Conservation (phyloP, 2,329 filamentous ascomycete species). For the Stachybotrys echinatus region DNA sequence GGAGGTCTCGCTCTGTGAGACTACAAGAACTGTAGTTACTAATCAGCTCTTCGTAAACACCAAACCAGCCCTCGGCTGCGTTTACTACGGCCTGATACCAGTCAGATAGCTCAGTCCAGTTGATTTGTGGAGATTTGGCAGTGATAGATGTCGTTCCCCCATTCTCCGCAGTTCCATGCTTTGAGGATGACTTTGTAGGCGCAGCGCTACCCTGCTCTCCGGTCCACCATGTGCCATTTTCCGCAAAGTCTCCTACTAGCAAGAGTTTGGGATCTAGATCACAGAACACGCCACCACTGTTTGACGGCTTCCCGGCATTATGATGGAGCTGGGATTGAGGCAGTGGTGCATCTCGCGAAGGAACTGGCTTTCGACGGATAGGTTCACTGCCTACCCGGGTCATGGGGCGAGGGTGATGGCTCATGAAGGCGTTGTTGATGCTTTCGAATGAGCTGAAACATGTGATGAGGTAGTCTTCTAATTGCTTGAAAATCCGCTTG, state of each 20-base stretch:
- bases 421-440: conserved; percentile 72
- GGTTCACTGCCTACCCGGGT: conserved; percentile 15
- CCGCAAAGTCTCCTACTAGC: conserved; percentile 68
- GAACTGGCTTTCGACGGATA: conserved; percentile 19
- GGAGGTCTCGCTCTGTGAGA: conserved; percentile 29
- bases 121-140: conserved; percentile 57
- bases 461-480: conserved; percentile 72
- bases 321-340: neutral
- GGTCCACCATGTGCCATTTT: conserved; percentile 81
- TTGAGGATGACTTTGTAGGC: conserved; percentile 9
- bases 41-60: conserved; percentile 49
- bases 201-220: conserved; percentile 44
- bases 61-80: conserved; percentile 62
- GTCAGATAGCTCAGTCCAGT: conserved; percentile 65
- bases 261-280: conserved; percentile 72
- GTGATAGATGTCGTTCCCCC: conserved; percentile 8
- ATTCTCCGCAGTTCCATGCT: conserved; percentile 8
- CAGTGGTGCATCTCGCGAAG: conserved; percentile 10
- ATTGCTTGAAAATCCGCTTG: conserved; percentile 62
- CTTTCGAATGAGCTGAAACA: conserved; percentile 66
- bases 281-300: conserved; percentile 6
- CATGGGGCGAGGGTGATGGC: conserved; percentile 30
- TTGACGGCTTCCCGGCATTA: neutral
- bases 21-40: conserved; percentile 18
- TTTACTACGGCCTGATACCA: conserved; percentile 72